phyloP scores from a whole-genome alignment of 2,329 filamentous ascomycete genomes.

The Phialemonium atrogriseum region DNA sequence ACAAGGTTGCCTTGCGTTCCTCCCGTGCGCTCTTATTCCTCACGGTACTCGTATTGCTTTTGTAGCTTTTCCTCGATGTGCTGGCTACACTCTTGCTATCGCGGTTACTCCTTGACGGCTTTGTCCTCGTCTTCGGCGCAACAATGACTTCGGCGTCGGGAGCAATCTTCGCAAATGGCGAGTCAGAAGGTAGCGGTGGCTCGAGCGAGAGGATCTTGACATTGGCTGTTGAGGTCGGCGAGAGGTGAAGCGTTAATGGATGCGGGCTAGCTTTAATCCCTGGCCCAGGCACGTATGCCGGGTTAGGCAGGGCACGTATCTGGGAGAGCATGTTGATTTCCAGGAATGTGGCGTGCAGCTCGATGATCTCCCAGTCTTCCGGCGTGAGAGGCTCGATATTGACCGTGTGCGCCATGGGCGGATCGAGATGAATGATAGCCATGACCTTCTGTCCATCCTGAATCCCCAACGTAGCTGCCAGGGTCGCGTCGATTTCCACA shows the following conservation, averaged over 20 bases:
- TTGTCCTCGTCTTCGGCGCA: conserved; percentile 80
- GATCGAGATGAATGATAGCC: conserved; percentile 72
- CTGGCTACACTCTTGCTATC: conserved; percentile 76
- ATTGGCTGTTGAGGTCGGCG: conserved; percentile 90
- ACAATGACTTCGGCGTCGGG: conserved; percentile 96
- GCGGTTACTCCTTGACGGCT: conserved; percentile 54
- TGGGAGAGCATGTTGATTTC: conserved; percentile 90
- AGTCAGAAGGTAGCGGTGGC: conserved; percentile 58
- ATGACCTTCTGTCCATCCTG: conserved; percentile 73
- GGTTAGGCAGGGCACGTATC: conserved; percentile 88
- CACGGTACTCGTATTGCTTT: conserved; percentile 65
- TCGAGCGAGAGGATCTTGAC: conserved; percentile 79
- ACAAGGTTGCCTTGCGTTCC: conserved; percentile 59
- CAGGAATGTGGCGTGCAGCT: conserved; percentile 90
- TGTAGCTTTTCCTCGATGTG: conserved; percentile 69
- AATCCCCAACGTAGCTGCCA: conserved; percentile 69
- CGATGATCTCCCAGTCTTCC: conserved; percentile 98
- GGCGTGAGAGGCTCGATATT: conserved; percentile 94
- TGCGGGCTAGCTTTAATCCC: conserved; percentile 53
- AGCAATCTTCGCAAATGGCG: conserved; percentile 83
- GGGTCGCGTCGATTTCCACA: conserved; percentile 81
- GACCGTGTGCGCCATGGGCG: conserved; percentile 84
- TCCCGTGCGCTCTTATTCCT: conserved; percentile 46
- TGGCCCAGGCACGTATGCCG: conserved; percentile 49
- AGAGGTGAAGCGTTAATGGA: conserved; percentile 83